These are phyloP conservation scores for Neobulgaria alba DNA, from an alignment of 2,329 filamentous ascomycete species.

Conservation along the genomic window DNA sequence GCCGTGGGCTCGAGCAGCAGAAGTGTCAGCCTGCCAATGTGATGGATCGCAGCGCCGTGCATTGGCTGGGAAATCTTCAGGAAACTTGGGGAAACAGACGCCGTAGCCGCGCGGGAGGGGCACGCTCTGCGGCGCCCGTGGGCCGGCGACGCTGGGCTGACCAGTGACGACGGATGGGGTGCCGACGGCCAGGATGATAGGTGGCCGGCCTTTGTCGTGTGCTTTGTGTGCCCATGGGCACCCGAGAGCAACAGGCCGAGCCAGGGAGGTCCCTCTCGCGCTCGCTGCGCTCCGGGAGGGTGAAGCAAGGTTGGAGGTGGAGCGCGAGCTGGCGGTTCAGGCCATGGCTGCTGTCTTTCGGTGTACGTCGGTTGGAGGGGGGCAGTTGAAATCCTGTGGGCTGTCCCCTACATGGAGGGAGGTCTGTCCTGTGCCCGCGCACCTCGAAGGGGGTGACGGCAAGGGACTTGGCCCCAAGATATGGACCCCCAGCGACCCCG, in stretches of 20 bases:
- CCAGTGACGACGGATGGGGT: too few relatives aligned
- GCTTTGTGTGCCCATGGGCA: neutral
- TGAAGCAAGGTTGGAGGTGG: neutral
- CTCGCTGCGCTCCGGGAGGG: neutral
- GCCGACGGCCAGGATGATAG: too few relatives aligned
- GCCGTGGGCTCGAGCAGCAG: neutral
- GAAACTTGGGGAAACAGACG: constrained; percentile 12
- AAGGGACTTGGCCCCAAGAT: too few relatives aligned
- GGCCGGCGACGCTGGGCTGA: constrained; percentile 3
- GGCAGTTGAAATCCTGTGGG: too few relatives aligned
- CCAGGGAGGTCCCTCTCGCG: neutral
- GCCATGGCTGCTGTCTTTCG: neutral
- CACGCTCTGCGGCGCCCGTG: constrained; percentile 1
- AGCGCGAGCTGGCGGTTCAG: neutral
- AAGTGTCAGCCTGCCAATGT: constrained; percentile 8
- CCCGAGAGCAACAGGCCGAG: too few relatives aligned
- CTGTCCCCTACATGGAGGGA: too few relatives aligned
- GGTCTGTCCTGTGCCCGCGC: too few relatives aligned
- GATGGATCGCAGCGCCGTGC: constrained; percentile 13
- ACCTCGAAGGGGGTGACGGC: too few relatives aligned
- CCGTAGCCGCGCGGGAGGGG: constrained; percentile 12
- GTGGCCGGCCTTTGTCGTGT: too few relatives aligned
- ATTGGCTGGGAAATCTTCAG: constrained; percentile 8
- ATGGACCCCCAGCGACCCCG: too few relatives aligned
- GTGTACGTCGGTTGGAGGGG: neutral